Evolutionary conservation across 2,329 filamentous ascomycete genomes (phyloP).

Genomic region (Pleurostoma richardsiae): DNA sequence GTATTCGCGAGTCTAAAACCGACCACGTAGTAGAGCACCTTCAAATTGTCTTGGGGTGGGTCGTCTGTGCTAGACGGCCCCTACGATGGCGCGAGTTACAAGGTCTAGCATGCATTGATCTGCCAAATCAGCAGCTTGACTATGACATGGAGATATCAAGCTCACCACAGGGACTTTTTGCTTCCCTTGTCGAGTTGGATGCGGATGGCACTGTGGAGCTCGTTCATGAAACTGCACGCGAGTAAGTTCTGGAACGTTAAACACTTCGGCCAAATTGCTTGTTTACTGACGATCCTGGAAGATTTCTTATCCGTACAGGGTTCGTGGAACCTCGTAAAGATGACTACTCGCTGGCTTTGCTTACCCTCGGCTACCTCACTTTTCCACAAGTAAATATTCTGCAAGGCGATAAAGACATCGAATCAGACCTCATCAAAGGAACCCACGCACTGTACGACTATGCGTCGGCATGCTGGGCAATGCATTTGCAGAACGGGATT

Average conservation of each 20-base stretch:
- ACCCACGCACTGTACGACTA: constrained; percentile 2
- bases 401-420: no score
- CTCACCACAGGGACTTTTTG: constrained; percentile 24
- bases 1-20: constrained; percentile 6
- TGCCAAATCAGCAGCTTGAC: constrained; percentile 18
- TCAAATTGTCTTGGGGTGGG: constrained; percentile 26
- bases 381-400: no score
- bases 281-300: background rate
- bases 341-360: constrained; percentile 13
- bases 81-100: constrained; percentile 35
- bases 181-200: constrained; percentile 24
- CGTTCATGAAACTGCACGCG: constrained; percentile 28
- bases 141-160: constrained; percentile 18
- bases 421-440: background rate
- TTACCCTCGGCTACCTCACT: constrained; percentile 8
- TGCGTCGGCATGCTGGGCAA: background rate
- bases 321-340: constrained; percentile 3
- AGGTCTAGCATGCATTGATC: constrained; percentile 25
- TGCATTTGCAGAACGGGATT: no score
- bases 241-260: constrained; percentile 11
- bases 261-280: background rate
- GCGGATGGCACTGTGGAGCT: constrained; percentile 23
- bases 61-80: constrained; percentile 29
- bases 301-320: constrained; percentile 3
- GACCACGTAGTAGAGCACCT: constrained; percentile 20